Evolutionary conservation across 2,329 filamentous ascomycete species (phyloP).

Genomic region (Hyphodiscus sp.): DNA sequence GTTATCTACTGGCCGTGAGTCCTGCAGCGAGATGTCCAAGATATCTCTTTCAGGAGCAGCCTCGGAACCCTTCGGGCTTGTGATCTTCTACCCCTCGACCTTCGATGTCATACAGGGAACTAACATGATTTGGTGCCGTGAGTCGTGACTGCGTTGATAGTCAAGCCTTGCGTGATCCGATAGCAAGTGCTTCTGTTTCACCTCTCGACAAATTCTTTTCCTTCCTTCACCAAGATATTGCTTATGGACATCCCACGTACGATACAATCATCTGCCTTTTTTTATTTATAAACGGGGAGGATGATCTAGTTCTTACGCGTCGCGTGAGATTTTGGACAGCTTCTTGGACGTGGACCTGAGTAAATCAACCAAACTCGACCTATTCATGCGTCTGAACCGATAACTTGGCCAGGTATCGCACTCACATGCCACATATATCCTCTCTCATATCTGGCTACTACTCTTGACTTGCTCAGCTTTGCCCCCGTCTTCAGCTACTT

Average conservation of each 20-base stretch:
- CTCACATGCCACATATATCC: not conserved
- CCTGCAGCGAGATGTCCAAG: not conserved
- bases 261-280: not conserved
- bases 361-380: not conserved
- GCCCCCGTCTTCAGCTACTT: not conserved
- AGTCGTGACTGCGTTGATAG: not conserved
- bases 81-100: not conserved
- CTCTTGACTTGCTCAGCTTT: not conserved
- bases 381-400: not conserved
- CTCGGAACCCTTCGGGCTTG: slow-evolving; percentile 6
- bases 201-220: not conserved
- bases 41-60: not conserved
- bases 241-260: not conserved
- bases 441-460: not conserved
- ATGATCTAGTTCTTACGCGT: not conserved
- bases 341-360: not conserved
- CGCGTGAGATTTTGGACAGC: not conserved
- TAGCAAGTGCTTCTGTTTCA: not conserved
- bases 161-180: not conserved
- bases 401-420: not conserved
- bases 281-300: not conserved
- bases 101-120: not conserved
- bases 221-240: not conserved
- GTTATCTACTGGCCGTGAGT: slow-evolving; percentile 12
- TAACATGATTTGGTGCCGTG: not conserved